phyloP scores from a whole-genome alignment of 1,284 basidiomycete genomes.

The Ganoderma resinaceum region DNA sequence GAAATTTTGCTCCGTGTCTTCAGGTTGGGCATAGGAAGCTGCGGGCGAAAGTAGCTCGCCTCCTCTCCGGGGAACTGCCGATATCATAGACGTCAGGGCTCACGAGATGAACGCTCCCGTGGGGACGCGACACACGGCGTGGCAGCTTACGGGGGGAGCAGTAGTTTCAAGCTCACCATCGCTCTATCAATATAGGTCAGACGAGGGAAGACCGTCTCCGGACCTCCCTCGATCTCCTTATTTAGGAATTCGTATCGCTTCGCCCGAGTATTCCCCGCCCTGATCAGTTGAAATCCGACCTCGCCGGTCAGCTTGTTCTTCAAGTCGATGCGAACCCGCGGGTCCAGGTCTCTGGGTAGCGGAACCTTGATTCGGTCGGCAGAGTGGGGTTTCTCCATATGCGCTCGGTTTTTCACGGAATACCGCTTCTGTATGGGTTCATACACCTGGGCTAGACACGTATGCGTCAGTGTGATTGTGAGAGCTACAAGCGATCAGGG shows the following conservation, averaged over 20 bases:
- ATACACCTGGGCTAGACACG: not conserved
- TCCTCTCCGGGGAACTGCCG: constrained; percentile 5
- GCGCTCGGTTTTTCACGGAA: not conserved
- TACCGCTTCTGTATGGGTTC: not conserved
- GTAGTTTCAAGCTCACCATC: constrained; percentile 10
- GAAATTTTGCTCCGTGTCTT: not conserved
- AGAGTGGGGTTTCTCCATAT: not conserved
- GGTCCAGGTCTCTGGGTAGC: constrained; percentile 1
- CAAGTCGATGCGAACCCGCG: not conserved
- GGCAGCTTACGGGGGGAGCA: not conserved
- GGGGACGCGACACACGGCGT: too few species aligned
- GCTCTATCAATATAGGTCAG: not conserved
- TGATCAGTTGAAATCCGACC: constrained; percentile 1
- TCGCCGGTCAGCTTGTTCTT: constrained; percentile 7
- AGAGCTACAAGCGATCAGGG: too few species aligned
- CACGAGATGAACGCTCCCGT: too few species aligned
- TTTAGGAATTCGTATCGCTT: not conserved
- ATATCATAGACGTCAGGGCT: not conserved
- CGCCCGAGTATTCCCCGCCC: not conserved
- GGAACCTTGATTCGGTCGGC: constrained; percentile 1
- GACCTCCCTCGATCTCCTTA: not conserved
- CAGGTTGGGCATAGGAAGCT: constrained; percentile 1
- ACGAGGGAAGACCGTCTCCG: not conserved
- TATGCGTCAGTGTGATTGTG: too few species aligned
- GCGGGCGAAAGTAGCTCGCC: not conserved